Conservation (phyloP, 1,284 basidiomycete genomes). For the Cryptococcus sp. region DNA sequence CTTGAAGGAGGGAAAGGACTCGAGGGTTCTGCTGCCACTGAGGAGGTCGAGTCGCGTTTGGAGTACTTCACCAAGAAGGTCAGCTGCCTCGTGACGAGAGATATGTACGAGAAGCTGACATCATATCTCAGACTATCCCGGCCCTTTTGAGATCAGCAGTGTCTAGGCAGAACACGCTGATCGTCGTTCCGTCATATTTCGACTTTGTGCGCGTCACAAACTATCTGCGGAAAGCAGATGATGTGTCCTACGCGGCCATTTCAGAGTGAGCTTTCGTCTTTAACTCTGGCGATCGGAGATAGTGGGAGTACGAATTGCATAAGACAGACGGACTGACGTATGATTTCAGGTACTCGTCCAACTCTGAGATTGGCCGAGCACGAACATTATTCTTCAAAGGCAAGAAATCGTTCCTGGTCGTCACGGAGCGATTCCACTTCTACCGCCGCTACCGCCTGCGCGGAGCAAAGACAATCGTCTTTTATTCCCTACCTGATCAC, state of each 20-base stretch:
- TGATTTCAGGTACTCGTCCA: constrained; percentile 76
- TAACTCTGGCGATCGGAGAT: not conserved
- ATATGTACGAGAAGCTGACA: not conserved
- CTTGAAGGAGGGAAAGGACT: constrained; percentile 40
- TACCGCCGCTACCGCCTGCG: constrained; percentile 89
- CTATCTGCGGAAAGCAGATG: constrained; percentile 71
- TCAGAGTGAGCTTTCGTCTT: constrained; percentile 72
- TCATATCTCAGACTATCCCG: constrained; percentile 66
- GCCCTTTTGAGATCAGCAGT: constrained; percentile 84
- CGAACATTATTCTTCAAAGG: constrained; percentile 90
- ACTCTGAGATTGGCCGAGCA: constrained; percentile 89
- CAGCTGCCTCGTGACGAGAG: constrained; percentile 21
- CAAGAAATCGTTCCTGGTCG: constrained; percentile 79
- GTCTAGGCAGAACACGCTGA: constrained; percentile 78
- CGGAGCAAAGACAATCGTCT: constrained; percentile 87
- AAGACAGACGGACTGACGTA: not conserved
- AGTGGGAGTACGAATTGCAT: not conserved
- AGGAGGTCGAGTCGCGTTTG: constrained; percentile 86
- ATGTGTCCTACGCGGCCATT: constrained; percentile 76
- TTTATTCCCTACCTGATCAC: constrained; percentile 89
- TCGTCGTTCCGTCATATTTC: constrained; percentile 93
- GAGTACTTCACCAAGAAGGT: constrained; percentile 83
- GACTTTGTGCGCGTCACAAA: constrained; percentile 93
- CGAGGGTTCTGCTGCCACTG: constrained; percentile 60
- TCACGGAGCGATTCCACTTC: constrained; percentile 98